phyloP scores from a whole-genome alignment of 495 filamentous ascomycete species.

The Cryomyces minteri region DNA sequence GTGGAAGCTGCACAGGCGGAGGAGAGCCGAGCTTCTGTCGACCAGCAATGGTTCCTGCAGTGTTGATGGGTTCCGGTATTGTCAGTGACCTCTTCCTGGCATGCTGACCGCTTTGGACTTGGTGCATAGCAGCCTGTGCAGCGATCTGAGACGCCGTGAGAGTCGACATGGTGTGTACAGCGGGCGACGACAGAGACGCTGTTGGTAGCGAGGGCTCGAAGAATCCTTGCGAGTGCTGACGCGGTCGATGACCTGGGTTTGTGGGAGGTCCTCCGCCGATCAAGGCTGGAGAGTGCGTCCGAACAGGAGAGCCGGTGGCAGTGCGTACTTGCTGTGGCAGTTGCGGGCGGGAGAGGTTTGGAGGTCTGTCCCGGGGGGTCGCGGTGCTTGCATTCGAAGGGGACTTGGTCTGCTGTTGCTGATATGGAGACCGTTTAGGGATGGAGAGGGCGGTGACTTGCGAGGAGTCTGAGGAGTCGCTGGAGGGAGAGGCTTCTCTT shows the following conservation, averaged over 20 bases:
- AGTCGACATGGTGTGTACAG: conserved; percentile 9
- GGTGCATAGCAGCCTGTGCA: conserved; percentile 69
- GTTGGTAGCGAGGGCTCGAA: conserved; percentile 78
- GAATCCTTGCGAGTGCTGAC: conserved; percentile 67
- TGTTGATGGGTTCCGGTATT: conserved; percentile 23
- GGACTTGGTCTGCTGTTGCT: not conserved
- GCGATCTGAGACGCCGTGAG: conserved; percentile 73
- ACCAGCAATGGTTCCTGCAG: not conserved
- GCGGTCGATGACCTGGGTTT: conserved; percentile 13
- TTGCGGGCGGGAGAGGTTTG: no score
- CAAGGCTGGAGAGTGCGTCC: no score
- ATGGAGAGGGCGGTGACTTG: conserved; percentile 4
- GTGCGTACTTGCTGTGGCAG: no score
- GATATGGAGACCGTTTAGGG: not conserved
- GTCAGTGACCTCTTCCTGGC: conserved; percentile 57
- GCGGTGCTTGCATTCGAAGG: not conserved
- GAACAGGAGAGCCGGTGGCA: no score
- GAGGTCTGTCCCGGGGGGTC: no score
- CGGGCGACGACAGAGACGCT: conserved; percentile 30
- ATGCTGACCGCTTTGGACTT: conserved; percentile 36
- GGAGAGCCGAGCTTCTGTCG: conserved; percentile 25
- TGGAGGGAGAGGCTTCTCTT: conserved; percentile 6
- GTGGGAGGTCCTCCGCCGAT: no score
- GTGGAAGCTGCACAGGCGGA: conserved; percentile 24
- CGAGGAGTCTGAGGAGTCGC: conserved; percentile 10